A percentile compares a stretch with the other conserved stretches of the same genome.
Conservation (phyloP, 805 yeast genomes). For the Candida ovalis region DNA sequence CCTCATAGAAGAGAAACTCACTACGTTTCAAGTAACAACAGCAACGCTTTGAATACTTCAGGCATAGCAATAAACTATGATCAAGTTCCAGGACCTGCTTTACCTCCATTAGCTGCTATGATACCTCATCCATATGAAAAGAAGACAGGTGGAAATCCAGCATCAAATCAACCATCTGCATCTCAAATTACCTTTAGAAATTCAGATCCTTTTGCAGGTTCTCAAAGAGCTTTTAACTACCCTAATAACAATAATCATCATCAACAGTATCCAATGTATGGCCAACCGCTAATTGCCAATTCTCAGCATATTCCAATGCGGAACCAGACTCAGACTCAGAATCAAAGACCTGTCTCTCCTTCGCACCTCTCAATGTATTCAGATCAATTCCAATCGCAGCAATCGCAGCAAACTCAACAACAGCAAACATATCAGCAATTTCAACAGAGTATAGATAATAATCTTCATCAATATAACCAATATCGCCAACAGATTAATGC, state of each 20-base stretch:
- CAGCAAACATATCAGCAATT: constrained; percentile 1
- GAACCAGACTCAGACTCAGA: background rate
- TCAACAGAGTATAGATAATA: background rate
- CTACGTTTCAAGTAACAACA: constrained; percentile 1
- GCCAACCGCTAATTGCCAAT: background rate
- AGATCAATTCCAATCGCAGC: background rate
- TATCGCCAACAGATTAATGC: background rate
- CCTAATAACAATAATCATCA: background rate
- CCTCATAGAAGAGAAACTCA: constrained; percentile 8
- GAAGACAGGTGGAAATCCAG: background rate
- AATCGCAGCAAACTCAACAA: background rate
- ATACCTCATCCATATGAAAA: constrained; percentile 1
- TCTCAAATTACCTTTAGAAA: background rate
- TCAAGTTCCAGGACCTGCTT: constrained; percentile 37
- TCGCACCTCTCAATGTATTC: background rate
- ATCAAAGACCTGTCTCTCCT: background rate
- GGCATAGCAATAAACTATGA: constrained; percentile 31
- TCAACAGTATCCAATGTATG: background rate
- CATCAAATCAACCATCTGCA: background rate
- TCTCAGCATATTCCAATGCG: background rate
- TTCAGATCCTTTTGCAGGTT: background rate
- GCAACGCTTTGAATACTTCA: constrained; percentile 22
- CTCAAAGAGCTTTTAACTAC: background rate
- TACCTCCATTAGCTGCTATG: constrained; percentile 30
- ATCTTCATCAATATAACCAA: background rate